Conservation (phyloP, 768 basidiomycete species). For the Cytidiella melzeri region DNA sequence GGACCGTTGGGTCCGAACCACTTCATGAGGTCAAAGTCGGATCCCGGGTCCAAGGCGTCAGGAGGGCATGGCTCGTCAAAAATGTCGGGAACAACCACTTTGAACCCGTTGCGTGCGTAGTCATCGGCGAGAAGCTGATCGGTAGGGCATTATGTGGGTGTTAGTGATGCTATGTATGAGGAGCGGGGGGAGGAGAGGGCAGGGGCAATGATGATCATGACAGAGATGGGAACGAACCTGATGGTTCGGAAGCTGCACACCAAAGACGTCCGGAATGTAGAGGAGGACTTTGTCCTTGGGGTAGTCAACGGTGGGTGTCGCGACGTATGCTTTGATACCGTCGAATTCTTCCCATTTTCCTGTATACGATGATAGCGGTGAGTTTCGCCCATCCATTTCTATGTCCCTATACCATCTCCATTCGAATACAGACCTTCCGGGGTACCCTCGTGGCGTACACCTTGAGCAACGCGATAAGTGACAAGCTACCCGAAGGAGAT, state of each 20-base stretch:
- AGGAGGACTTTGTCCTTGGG: constrained; percentile 36
- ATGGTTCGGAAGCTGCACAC: constrained; percentile 29
- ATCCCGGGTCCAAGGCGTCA: neutral
- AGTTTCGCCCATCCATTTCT: no score
- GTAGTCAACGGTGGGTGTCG: constrained; percentile 33
- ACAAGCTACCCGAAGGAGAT: neutral
- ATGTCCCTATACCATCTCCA: no score
- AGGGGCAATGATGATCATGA: neutral
- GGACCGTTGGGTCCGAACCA: constrained; percentile 33
- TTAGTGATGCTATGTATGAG: constrained; percentile 2
- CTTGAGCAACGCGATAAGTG: constrained; percentile 10
- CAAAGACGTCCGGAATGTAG: constrained; percentile 35
- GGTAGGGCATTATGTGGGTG: neutral
- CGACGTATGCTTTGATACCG: constrained; percentile 35
- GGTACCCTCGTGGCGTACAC: constrained; percentile 31
- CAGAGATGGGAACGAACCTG: constrained; percentile 13
- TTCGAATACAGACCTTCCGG: constrained; percentile 29
- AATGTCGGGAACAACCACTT: constrained; percentile 31
- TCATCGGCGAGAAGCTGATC: constrained; percentile 34
- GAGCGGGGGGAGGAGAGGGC: no score
- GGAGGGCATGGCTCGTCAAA: constrained; percentile 19
- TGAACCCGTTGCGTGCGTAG: constrained; percentile 37
- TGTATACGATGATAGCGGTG: constrained; percentile 6
- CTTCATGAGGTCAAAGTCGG: constrained; percentile 22
- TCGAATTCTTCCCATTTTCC: constrained; percentile 30